Evolutionary conservation across 352 stramenopile genomes (phyloP), one percentile per base, ranked within the genome.

Genomic region (Phytophthora litchii): DNA sequence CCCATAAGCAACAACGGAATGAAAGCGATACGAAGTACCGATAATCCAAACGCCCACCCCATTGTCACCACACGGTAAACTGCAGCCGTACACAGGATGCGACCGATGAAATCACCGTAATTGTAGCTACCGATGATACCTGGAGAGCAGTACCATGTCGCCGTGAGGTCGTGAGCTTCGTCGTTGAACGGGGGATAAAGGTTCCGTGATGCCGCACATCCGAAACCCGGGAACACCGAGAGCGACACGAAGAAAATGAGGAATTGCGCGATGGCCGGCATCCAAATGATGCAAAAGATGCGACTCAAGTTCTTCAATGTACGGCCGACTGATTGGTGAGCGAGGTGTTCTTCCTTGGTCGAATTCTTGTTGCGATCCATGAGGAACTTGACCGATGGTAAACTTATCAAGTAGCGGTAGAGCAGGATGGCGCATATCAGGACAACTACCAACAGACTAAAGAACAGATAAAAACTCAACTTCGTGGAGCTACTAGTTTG

Each of bases 161-260:
- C 25, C 2, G 60, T 73, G 31, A 76, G 27, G 12, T 13, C 19
- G 29, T 76, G 51, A 11, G 21, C 21, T 25, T 58, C 57, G n/a
- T 62, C 20, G 9, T 21, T 67, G 51, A 72, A 81, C 1, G 59
- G 54, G 1, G 44, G 52, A 12, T 12, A 31, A 20, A 86, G 48
- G 58, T 79, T 79, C 43, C 64, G 60, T 9, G 50, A 50, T 10
- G 72, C 72, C 0, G 75, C 52, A 48, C 74, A 86, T 14, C 65
- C 78, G 10, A 89, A 84, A 14, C 74, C 77, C 1, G 72, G 75
- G 38, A 87, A 86, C 11, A 83, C 68, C 1, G 64, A 53, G 9
- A 88, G 60, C 53, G 79, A 83, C 21, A 85, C 70, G 58, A 89
- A 89, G 67, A 87, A 85, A 23, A 83, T 34, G 14, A 86, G 53